Evolutionary conservation across 1,139 yeast genomes (phyloP).

Genomic region (Saccharomyces hybrid): DNA sequence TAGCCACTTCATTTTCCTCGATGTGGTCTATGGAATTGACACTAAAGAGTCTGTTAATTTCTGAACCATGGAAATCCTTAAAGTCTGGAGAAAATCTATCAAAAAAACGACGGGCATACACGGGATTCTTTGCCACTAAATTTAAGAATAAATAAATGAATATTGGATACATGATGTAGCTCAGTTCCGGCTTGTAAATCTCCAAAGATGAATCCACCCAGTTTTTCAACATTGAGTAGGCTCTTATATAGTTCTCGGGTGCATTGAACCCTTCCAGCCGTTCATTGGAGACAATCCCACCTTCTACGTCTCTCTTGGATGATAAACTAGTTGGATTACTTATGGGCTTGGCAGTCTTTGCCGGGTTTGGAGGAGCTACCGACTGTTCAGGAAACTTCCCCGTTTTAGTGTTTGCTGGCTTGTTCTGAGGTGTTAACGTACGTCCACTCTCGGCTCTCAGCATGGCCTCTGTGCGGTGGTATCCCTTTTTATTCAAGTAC

Average conservation of each 20-base stretch:
- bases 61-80: conserved; percentile 66
- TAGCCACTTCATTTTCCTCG: conserved; percentile 72
- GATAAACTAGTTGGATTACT: conserved; percentile 35
- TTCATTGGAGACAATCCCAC: conserved; percentile 31
- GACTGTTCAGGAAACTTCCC: conserved; percentile 30
- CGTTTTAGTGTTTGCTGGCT: conserved; percentile 28
- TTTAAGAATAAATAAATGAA: conserved; percentile 85
- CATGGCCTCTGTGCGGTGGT: conserved; percentile 89
- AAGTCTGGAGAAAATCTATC: conserved; percentile 72
- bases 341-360: conserved; percentile 31
- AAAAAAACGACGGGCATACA: conserved; percentile 65
- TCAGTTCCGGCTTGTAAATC: conserved; percentile 81
- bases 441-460: conserved; percentile 81
- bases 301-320: conserved; percentile 33
- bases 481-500: conserved; percentile 87
- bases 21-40: conserved; percentile 75
- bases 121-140: conserved; percentile 54
- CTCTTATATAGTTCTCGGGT: conserved; percentile 66
- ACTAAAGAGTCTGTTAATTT: conserved; percentile 61
- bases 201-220: conserved; percentile 94
- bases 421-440: conserved; percentile 47
- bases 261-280: conserved; percentile 34
- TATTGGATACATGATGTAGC: conserved; percentile 77
- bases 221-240: conserved; percentile 68
- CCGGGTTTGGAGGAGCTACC: conserved; percentile 31